Conservation (phyloP, 108 stramenopile species). For the Stephanodiscus triporus region DNA sequence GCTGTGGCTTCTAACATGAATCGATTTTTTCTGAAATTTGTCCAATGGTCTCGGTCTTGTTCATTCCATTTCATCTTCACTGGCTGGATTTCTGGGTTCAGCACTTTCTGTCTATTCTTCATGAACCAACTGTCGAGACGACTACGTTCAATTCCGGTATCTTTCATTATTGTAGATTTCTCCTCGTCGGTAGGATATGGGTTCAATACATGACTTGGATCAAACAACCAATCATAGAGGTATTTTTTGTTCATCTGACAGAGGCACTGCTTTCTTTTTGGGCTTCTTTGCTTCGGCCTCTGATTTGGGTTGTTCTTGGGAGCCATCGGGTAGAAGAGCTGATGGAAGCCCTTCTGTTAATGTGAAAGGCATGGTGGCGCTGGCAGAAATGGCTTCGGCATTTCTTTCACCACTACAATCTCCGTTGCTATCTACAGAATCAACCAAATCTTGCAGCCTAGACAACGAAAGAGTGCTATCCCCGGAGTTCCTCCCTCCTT, state of each 20-base stretch:
- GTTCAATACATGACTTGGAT: conserved; percentile 41
- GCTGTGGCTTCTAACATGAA: conserved; percentile 83
- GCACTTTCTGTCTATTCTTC: conserved; percentile 32
- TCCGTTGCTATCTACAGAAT: not conserved
- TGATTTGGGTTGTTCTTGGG: not conserved
- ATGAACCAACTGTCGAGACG: conserved; percentile 44
- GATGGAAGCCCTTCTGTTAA: conserved; percentile 6
- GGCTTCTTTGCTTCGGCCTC: conserved; percentile 13
- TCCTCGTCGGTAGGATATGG: conserved; percentile 49
- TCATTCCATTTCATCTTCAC: conserved; percentile 40
- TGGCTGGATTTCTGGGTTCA: conserved; percentile 21
- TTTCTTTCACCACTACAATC: not conserved
- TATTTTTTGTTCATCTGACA: conserved; percentile 31
- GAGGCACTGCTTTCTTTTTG: conserved; percentile 32
- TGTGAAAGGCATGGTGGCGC: not conserved
- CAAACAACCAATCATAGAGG: conserved; percentile 44
- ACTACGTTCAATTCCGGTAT: conserved; percentile 31
- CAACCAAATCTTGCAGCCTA: conserved; percentile 17
- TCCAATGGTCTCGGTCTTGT: conserved; percentile 32
- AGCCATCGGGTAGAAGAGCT: not conserved
- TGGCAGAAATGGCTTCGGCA: not conserved
- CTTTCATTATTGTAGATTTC: conserved; percentile 35
- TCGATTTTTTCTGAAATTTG: conserved; percentile 49
- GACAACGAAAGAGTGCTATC: not conserved
- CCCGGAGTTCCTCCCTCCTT: not conserved